phyloP scores from a whole-genome alignment of 208 protist species.

The Wallacemonas collosoma region DNA sequence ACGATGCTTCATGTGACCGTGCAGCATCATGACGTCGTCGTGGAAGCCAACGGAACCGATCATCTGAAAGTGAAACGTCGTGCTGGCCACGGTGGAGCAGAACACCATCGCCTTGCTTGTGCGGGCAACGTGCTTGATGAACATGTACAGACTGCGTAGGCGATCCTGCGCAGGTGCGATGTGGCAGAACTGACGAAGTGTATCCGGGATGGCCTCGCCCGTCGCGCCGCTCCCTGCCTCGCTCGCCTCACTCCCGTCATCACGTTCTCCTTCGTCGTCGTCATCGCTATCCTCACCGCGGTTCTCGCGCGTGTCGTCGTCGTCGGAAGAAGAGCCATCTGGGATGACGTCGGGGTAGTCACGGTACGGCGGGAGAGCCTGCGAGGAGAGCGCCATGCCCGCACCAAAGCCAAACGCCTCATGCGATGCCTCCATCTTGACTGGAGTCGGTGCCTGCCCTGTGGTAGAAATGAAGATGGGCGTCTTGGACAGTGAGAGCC shows the following conservation, averaged over 20 bases:
- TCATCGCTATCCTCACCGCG: not conserved
- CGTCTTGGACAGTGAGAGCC: conserved; percentile 92
- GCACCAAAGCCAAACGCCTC: conserved; percentile 4
- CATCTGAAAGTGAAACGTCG: conserved; percentile 98
- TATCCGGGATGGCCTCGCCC: conserved; percentile 67
- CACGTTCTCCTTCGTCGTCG: conserved; percentile 11
- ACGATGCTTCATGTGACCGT: conserved; percentile 96
- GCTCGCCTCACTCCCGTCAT: conserved; percentile 17
- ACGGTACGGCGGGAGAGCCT: conserved; percentile 53
- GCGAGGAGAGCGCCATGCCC: conserved; percentile 16
- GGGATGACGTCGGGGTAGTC: conserved; percentile 29
- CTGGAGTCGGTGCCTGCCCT: conserved; percentile 42
- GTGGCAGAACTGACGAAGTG: conserved; percentile 81
- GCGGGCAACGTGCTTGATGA: conserved; percentile 97
- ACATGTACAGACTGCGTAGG: conserved; percentile 93
- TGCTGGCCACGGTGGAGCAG: conserved; percentile 96
- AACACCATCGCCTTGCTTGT: conserved; percentile 97
- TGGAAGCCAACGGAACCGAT: conserved; percentile 99
- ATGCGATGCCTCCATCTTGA: not conserved
- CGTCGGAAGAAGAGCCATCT: conserved; percentile 10
- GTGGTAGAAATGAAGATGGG: conserved; percentile 90
- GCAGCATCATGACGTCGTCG: conserved; percentile 95
- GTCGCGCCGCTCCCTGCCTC: not conserved
- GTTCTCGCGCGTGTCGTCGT: conserved; percentile 23
- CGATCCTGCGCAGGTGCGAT: conserved; percentile 74